These are phyloP conservation scores for Globisporangium nagaii DNA, from an alignment of 352 stramenopile species.

Conservation along the genomic window DNA sequence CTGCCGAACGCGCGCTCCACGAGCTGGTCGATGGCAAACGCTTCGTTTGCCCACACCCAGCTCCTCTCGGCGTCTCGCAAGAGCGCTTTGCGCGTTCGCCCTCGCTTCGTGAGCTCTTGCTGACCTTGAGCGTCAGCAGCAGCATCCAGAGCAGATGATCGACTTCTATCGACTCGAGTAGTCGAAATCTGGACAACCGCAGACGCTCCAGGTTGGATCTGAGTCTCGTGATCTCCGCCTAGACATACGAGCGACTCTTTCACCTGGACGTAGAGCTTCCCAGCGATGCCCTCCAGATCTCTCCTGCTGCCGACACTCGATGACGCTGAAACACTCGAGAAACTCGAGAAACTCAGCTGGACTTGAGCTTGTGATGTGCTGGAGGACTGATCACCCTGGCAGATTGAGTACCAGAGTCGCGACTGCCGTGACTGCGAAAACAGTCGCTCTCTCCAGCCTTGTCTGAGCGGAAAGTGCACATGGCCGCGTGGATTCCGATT, in stretches of 20 bases:
- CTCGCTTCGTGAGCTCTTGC: neutral
- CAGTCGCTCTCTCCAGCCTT: constrained; percentile 19
- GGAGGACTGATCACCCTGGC: neutral
- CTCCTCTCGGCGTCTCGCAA: neutral
- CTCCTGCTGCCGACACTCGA: no score
- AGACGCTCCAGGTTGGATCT: constrained; percentile 2
- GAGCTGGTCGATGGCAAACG: constrained; percentile 5
- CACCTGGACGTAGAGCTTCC: constrained; percentile 1
- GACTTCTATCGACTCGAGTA: neutral
- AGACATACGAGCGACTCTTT: neutral
- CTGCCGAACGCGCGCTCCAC: neutral
- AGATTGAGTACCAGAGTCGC: constrained; percentile 6
- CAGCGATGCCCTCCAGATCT: neutral
- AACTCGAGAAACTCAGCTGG: constrained; percentile 6
- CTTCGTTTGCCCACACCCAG: constrained; percentile 27
- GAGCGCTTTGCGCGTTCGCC: constrained; percentile 2
- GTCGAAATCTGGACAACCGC: constrained; percentile 10
- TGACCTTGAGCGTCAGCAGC: neutral
- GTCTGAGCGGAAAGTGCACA: constrained; percentile 27
- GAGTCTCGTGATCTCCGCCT: neutral
- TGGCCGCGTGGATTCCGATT: constrained; percentile 11
- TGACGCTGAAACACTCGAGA: neutral
- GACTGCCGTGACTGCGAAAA: neutral
- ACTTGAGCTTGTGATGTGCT: neutral
- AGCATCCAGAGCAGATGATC: no score